Percentiles rank a stretch among this genome's conserved stretches.
Evolutionary conservation across 2,329 filamentous ascomycete species (phyloP).

Genomic region (Alternaria triticimaculans): DNA sequence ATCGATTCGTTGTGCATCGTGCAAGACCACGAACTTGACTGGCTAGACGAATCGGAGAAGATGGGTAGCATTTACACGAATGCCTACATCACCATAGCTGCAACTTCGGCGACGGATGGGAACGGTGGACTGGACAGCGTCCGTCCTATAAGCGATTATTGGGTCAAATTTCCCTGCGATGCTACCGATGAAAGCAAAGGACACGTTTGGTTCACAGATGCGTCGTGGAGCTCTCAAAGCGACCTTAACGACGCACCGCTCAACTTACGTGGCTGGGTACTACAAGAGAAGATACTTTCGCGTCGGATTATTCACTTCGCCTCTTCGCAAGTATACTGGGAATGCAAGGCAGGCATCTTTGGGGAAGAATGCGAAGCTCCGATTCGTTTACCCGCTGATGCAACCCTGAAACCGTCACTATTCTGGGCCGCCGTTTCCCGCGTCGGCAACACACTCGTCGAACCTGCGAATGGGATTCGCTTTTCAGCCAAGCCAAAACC

Average conservation of each 20-base stretch:
- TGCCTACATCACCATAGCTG: background rate
- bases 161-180: background rate
- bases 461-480: too few species aligned
- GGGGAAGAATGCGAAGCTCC: background rate
- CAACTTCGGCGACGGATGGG: fast-evolving
- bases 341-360: background rate
- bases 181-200: fast-evolving
- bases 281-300: background rate
- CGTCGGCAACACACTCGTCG: too few species aligned
- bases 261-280: background rate
- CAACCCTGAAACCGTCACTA: too few species aligned
- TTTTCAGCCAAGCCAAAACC: too few species aligned
- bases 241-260: background rate
- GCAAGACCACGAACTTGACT: background rate
- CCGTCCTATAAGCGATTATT: fast-evolving
- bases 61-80: background rate
- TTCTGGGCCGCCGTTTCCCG: too few species aligned
- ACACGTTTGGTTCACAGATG: background rate
- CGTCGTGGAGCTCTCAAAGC: fast-evolving
- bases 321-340: background rate
- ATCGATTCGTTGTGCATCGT: background rate
- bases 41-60: fast-evolving
- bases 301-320: background rate
- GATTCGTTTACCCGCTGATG: fast-evolving
- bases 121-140: background rate